These are phyloP conservation scores for Bryoerythrophyllum caledonicum DNA, from an alignment of 225 moss, liverwort and hornwort species.

Conservation along the genomic window DNA sequence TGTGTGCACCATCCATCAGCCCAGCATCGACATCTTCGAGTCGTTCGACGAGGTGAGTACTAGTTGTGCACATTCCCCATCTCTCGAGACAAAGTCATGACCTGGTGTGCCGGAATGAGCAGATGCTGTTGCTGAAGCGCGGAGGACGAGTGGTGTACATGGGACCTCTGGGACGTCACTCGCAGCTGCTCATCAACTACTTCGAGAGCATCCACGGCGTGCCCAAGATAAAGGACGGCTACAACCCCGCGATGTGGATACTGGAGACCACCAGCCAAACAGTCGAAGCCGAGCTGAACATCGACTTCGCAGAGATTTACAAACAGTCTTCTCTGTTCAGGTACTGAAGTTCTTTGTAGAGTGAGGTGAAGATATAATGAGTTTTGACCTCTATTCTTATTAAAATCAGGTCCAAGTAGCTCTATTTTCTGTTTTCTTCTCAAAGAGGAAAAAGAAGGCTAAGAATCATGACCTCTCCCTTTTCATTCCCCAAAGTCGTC, in stretches of 20 bases:
- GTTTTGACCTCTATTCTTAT: too few species aligned
- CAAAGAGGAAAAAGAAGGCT: too few species aligned
- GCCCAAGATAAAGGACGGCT: constrained; percentile 37
- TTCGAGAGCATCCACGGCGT: constrained; percentile 49
- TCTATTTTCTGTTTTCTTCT: too few species aligned
- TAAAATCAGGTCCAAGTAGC: too few species aligned
- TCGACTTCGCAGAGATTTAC: constrained; percentile 59
- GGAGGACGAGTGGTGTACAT: constrained; percentile 76
- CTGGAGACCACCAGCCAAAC: constrained; percentile 39
- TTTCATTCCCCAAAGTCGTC: too few species aligned
- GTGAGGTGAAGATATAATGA: too few species aligned
- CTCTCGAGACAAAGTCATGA: neutral
- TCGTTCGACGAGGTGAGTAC: constrained; percentile 68
- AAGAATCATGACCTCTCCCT: too few species aligned
- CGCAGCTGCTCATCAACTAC: constrained; percentile 58
- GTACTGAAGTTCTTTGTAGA: neutral
- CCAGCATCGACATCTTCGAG: constrained; percentile 77
- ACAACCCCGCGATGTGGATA: constrained; percentile 69
- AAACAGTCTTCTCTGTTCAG: constrained; percentile 29
- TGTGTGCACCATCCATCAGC: constrained; percentile 78
- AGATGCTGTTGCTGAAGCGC: constrained; percentile 72
- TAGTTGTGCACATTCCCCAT: neutral
- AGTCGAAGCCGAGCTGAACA: constrained; percentile 37
- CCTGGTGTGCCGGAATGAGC: neutral
- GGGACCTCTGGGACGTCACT: constrained; percentile 63